A percentile compares a stretch with the other conserved stretches of the same genome.
Evolutionary conservation across 495 filamentous ascomycete species (phyloP).

Genomic region (Gamarada debralockiae): DNA sequence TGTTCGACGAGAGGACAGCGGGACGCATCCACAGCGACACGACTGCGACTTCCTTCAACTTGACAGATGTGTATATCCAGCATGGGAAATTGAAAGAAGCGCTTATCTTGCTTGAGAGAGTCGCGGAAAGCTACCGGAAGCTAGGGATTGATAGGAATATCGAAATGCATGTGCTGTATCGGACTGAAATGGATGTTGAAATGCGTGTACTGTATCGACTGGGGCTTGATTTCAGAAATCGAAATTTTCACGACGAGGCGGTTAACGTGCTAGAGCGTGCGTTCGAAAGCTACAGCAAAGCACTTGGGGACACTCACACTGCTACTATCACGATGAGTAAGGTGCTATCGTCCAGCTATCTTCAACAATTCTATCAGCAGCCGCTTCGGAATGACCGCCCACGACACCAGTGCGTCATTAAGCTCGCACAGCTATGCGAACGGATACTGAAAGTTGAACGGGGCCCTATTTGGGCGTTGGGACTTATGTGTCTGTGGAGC

Average conservation of each 20-base stretch:
- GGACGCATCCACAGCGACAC: neutral
- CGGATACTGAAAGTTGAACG: neutral
- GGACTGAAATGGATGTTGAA: neutral
- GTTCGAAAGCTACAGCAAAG: neutral
- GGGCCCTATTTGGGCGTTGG: neutral
- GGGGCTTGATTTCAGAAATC: neutral
- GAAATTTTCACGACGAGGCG: neutral
- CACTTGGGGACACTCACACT: neutral
- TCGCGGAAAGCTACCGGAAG: neutral
- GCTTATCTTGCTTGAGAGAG: neutral
- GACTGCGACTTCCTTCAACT: neutral
- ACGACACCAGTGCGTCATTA: neutral
- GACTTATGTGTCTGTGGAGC: neutral
- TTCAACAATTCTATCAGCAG: neutral
- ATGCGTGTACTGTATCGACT: neutral
- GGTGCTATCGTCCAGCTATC: neutral
- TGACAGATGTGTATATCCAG: neutral
- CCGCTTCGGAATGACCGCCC: neutral
- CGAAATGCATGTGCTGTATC: neutral
- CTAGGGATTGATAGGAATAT: neutral
- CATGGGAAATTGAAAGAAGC: neutral
- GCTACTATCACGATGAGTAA: neutral
- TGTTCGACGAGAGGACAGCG: neutral
- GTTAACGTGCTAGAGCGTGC: neutral
- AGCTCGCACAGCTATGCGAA: neutral